Base-by-base conservation (phyloP, 2,329 filamentous ascomycete genomes). In the Cladophialophora immunda region DNA sequence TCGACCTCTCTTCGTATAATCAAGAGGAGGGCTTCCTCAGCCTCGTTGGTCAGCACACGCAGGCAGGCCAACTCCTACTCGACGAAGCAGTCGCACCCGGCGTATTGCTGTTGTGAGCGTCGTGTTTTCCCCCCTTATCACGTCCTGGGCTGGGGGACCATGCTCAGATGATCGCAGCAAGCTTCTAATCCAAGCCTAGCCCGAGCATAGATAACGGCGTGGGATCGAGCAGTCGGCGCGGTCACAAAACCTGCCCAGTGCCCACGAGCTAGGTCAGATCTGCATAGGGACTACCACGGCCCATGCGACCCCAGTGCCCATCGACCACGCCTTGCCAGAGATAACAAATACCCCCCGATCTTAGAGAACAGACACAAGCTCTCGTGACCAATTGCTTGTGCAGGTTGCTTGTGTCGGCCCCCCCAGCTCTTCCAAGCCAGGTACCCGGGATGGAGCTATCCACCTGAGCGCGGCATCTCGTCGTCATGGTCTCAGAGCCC, bases 381-480 rank as follows among this genome's bases (percentile, higher is more conserved):
- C 7, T 22, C 45, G 30, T 32, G 29, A 27, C 57, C 57, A 32
- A 59, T 59, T 59, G 58, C 58, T 52, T 53, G 41, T 36, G 38
- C 11, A 17, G 45, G 22, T 45, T 55, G 59, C 59, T 62, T 62
- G 34, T 22, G 47, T 6, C 22, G 15, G 22, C 22, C 13, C 45
- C 11, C 32, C 32, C 4, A 7, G 32, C 6, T 47, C 50, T 62
- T 47, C 50, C n/a, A 56, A 41, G 52, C 59, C 47, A 56, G 61
- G 45, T 50, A 50, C 45, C 9, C n/a, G 22, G 19, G 19, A 25
- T 27, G 19, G 45, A 27, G 45, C 45, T 25, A 50, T 50, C 45
- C 22, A 27, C 1, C 45, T 6, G 7, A 50, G 45, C 22, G 25
- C 19, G 25, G 9, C 45, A 4, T 25, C 19, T 50, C 19, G 45